Conservation (phyloP, 129 eudicot genomes). For the Heracleum sosnowskyi region DNA sequence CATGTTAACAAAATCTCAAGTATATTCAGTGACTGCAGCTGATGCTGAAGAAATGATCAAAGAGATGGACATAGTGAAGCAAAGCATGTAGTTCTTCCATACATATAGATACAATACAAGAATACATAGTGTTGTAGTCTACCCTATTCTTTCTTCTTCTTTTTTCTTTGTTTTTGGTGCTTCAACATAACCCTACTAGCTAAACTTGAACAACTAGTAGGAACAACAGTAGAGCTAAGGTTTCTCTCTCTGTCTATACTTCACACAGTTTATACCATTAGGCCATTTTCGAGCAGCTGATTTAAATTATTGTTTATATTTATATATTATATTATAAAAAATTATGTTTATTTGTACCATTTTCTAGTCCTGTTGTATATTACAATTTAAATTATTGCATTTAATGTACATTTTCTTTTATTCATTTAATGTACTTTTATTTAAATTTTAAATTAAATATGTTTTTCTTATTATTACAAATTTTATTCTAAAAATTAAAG, state of each 20-base stretch:
- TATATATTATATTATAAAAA: too few species aligned
- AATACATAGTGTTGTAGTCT: neutral
- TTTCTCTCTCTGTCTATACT: constrained; percentile 2
- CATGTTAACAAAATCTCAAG: constrained; percentile 15
- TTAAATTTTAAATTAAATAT: too few species aligned
- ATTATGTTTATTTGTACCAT: too few species aligned
- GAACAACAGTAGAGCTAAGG: neutral
- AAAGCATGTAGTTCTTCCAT: neutral
- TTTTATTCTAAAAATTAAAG: too few species aligned
- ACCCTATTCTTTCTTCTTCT: neutral
- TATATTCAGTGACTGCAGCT: neutral
- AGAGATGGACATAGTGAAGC: neutral
- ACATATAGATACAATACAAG: neutral
- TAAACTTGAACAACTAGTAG: neutral
- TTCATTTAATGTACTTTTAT: too few species aligned
- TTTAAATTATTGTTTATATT: too few species aligned
- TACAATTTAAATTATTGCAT: too few species aligned
- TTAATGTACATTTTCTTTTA: too few species aligned
- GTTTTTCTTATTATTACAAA: too few species aligned
- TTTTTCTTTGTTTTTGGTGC: neutral
- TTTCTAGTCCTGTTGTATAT: too few species aligned
- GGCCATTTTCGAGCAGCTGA: too few species aligned
- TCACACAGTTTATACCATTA: too few species aligned
- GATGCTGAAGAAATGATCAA: neutral
- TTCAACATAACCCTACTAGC: constrained; percentile 2